Base-by-base conservation (phyloP, 805 yeast species). In the Yarrowia deformans region DNA sequence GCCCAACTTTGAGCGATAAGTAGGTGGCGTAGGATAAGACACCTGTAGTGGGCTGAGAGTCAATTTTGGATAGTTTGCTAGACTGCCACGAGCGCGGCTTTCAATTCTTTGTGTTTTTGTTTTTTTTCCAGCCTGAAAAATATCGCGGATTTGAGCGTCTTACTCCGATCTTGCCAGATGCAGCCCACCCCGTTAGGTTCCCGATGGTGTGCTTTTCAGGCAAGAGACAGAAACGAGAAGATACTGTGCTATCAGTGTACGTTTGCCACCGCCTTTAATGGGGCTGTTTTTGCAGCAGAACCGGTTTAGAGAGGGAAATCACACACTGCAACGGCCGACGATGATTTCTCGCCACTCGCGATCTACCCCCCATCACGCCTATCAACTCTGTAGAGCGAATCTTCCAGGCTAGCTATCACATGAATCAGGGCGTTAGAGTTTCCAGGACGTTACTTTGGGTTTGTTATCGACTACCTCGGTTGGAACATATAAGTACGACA, bases 381-480 rank as follows among this genome's bases (percentile, higher is more conserved):
- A 14, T 40, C 43, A 40, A 16, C 43, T 40, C 43, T 14, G 16
- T n/a, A 40, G 9, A 5, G 40, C 8, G 43, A 6, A 23, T 23
- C 18, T 40, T 14, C 18, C 43, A 40, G 43, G 29, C 29, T 23
- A 23, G 39, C 35, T 56, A 56, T 56, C 64, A 56, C 64, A 56
- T 56, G 64, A 56, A 56, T 56, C 49, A 42, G 39, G 7, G n/a
- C 16, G 19, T 39, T 56, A 29, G n/a, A 32, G 43, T 56, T 56
- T n/a, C 29, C 10, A 42, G 8, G 12, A 42, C 49, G 18, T n/a
- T 14, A 12, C 4, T 29, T 56, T 14, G 32, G 32, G 64, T 56
- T 56, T 56, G 64, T 56, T 56, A 56, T 56, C 64, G 64, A 56
- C 64, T 56, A 56, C 64, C 64, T 56, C 64, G 64, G 64, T 56